Conservation (phyloP, 305 asterid genomes). For the Galium porrigens region DNA sequence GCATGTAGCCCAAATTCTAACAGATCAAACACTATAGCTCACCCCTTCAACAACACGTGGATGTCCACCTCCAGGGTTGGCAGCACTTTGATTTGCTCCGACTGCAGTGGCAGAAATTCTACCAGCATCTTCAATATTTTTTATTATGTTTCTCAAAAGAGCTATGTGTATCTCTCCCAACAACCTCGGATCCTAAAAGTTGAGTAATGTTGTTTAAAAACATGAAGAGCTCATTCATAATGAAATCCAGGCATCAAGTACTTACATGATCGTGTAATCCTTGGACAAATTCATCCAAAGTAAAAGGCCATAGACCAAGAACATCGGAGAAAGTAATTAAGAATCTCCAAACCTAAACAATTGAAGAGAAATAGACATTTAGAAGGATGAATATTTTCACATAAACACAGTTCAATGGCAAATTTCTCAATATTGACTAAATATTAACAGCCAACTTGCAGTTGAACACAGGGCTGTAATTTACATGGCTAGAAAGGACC, state of each 20-base stretch:
- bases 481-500: not conserved
- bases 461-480: not conserved
- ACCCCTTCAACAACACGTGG: slow-evolving; percentile 81
- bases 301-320: slow-evolving; percentile 90
- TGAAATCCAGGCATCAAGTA: slow-evolving; percentile 12
- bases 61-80: slow-evolving; percentile 62
- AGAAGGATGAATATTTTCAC: slow-evolving; percentile 4
- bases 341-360: slow-evolving; percentile 72
- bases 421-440: not conserved
- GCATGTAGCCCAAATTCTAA: not conserved
- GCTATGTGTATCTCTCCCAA: slow-evolving; percentile 76
- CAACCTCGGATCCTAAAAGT: slow-evolving; percentile 62
- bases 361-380: not conserved
- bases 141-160: slow-evolving; percentile 50
- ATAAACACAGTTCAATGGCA: not conserved
- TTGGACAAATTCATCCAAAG: slow-evolving; percentile 74
- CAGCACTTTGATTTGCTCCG: slow-evolving; percentile 40
- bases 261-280: slow-evolving; percentile 75
- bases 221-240: not conserved
- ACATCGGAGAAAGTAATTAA: slow-evolving; percentile 75
- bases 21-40: slow-evolving; percentile 8
- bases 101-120: slow-evolving; percentile 38
- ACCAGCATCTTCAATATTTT: slow-evolving; percentile 78
- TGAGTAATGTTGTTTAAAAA: slow-evolving; percentile 1
- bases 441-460: not conserved